These are phyloP conservation scores for Elsinoe ampelina DNA, from an alignment of 2,329 filamentous ascomycete species.

Conservation along the genomic window DNA sequence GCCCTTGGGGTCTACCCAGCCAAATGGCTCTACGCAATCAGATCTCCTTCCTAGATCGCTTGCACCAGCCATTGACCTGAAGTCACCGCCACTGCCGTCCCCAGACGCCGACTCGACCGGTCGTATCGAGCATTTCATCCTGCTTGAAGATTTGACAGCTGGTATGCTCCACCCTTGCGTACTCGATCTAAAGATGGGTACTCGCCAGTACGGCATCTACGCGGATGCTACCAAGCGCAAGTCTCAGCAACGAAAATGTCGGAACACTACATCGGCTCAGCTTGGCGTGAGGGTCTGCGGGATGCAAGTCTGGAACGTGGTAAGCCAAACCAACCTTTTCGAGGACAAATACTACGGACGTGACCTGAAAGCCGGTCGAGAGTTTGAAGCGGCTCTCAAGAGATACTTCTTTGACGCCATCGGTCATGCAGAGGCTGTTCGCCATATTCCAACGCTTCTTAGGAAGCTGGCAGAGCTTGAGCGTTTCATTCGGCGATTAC, in stretches of 20 bases:
- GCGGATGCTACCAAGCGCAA: slow-evolving; percentile 84
- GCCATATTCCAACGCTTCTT: slow-evolving; percentile 80
- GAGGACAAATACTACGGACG: slow-evolving; percentile 97
- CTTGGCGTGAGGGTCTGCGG: slow-evolving; percentile 91
- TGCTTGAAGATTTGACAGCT: slow-evolving; percentile 88
- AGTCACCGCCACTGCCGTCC: slow-evolving; percentile 38
- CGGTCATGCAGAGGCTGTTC: slow-evolving; percentile 66
- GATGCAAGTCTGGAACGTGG: slow-evolving; percentile 89
- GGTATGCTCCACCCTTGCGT: slow-evolving; percentile 97
- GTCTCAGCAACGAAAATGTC: slow-evolving; percentile 88
- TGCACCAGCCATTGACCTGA: slow-evolving; percentile 26
- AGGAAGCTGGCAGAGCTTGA: slow-evolving; percentile 77
- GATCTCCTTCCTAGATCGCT: slow-evolving; percentile 13
- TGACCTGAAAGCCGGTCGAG: slow-evolving; percentile 71
- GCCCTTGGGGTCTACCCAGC: not conserved
- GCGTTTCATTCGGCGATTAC: slow-evolving; percentile 66
- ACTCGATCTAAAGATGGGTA: slow-evolving; percentile 97
- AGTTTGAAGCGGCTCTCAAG: slow-evolving; percentile 82
- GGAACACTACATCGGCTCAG: slow-evolving; percentile 80
- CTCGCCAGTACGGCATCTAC: slow-evolving; percentile 89
- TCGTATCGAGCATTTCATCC: slow-evolving; percentile 82
- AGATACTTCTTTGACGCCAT: slow-evolving; percentile 87
- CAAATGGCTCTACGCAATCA: not conserved
- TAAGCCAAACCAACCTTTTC: slow-evolving; percentile 78
- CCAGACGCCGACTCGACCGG: slow-evolving; percentile 21